Base-by-base conservation (phyloP, 2,329 filamentous ascomycete genomes). In the Fusarium stilboides region DNA sequence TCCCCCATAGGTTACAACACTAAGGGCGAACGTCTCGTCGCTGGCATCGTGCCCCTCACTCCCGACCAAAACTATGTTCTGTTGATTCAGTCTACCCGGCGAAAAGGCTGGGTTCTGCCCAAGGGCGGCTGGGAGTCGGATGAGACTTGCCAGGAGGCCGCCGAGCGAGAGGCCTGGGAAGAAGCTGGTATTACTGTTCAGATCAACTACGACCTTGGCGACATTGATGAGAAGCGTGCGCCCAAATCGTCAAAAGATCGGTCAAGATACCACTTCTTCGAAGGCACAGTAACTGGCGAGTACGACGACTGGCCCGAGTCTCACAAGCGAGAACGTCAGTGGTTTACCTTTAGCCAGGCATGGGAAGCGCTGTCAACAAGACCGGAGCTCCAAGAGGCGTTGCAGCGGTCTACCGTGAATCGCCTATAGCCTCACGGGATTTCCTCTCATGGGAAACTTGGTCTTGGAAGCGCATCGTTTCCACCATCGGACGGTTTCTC, bases 41-140 rank as follows among this genome's bases (percentile, higher is more conserved):
- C 96, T 65, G 96, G 96, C 74, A 91, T 98, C 61, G 96, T 99
- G 47, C 94, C 96, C 70, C 86, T 98, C 70, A 96, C 93, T 57
- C 81, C 87, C 75, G 94, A 97, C 83, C 95, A 93, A 80, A 91
- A 90, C 75, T 91, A 92, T 80, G 95, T 99, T 65, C 87, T 99
- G 73, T 86, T 99, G 73, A 97, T 98, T 75, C 94, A 98, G 83
- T 97, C 94, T 56, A 95, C 93, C 53, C 89, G 93, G 70, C 91
- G 94, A 75, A 93, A 93, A 79, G 93, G 93, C 75, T 99, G 96
- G 96, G 96, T 99, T 43, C 86, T 99, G 62, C 96, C 96, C 64
- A 99, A 99, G 80, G 96, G 96, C 77, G 96, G 96, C 64, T 99
- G 96, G 94, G 96, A 99, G 81, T 91, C 90, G 34, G 96, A 99